These are phyloP conservation scores for Trametes coccinea DNA, from an alignment of 768 basidiomycete species.

Conservation along the genomic window DNA sequence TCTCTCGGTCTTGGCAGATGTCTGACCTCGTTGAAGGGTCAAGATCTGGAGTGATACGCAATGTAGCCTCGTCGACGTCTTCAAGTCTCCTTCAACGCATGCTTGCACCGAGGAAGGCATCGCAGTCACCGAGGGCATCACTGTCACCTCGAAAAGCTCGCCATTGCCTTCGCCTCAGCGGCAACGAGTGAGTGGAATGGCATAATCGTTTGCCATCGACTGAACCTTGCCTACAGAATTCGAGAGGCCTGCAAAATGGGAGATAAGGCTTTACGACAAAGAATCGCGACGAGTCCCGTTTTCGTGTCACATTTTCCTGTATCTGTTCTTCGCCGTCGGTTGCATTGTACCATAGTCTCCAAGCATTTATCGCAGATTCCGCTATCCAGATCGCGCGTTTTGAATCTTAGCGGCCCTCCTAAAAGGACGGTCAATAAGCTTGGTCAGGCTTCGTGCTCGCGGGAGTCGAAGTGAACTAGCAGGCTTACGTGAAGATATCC, in stretches of 20 bases:
- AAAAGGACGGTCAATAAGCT: constrained; percentile 7
- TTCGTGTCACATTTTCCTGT: background rate
- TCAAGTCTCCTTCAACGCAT: constrained; percentile 15
- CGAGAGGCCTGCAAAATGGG: background rate
- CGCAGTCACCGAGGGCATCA: constrained; percentile 12
- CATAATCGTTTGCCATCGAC: background rate
- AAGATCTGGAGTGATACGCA: constrained; percentile 47
- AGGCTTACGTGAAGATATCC: constrained; percentile 50
- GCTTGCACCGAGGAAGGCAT: constrained; percentile 22
- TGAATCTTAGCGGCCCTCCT: constrained; percentile 29
- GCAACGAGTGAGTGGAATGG: background rate
- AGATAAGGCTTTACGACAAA: background rate
- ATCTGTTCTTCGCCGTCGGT: background rate
- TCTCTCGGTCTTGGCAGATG: background rate
- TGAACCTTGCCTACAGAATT: background rate
- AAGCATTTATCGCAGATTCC: constrained; percentile 7
- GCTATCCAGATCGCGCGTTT: constrained; percentile 18
- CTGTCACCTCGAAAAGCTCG: background rate
- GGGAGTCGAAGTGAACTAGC: background rate
- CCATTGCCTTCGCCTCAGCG: background rate
- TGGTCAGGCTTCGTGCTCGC: background rate
- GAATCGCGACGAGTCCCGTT: background rate
- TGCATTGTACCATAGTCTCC: constrained; percentile 12
- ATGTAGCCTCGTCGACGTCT: constrained; percentile 35
- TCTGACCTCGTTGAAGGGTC: constrained; percentile 33